Base-by-base conservation (phyloP, 371 early-diverging fungal genomes). In the Mortierella sp. region DNA sequence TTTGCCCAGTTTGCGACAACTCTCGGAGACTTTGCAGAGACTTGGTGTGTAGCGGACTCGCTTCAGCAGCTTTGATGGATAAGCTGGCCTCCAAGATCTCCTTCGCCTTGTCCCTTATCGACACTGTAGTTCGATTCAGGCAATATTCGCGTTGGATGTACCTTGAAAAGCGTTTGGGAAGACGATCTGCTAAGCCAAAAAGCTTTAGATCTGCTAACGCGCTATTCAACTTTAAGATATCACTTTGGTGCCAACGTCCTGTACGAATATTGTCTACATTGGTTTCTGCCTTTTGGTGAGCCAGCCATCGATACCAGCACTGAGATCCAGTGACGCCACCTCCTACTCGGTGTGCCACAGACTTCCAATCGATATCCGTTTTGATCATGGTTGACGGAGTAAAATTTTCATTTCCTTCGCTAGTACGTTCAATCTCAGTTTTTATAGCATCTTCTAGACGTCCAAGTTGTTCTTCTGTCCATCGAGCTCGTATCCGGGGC, bases 271-370 rank as follows among this genome's bases (percentile, higher is more conserved):
- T 6, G 35, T 3, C 6, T 35, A 35, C 9, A 6, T 3, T 6
- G 9, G 3, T 9, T 35, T 6, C 35, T 6, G 35, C 35, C 9
- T 35, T 35, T 9, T 35, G 35, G 35, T 35, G 35, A 35, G 35
- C 3, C 35, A 35, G 9, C 58, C 66, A 66, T 15, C 57, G 66
- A n/a, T 55, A 56, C 47, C n/a, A 28, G 57, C 58, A 57, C 29
- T 66, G 66, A 22, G 26, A 19, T 32, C 42, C 56, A n/a, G 66
- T 66, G 13, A 55, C 26, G 6, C 29, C 55, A 28, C 29, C 26
- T 3, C 55, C 55, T 23, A 54, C 26, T 7, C 55, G 22, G 10
- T 29, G 13, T 2, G 43, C 28, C 1, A 28, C 47, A 4, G 56
- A 22, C 42, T 37, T 28, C 23, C 56, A 40, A 19, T 37, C 56